phyloP scores from a whole-genome alignment of 352 stramenopile species.

The Pythium rishiriense region DNA sequence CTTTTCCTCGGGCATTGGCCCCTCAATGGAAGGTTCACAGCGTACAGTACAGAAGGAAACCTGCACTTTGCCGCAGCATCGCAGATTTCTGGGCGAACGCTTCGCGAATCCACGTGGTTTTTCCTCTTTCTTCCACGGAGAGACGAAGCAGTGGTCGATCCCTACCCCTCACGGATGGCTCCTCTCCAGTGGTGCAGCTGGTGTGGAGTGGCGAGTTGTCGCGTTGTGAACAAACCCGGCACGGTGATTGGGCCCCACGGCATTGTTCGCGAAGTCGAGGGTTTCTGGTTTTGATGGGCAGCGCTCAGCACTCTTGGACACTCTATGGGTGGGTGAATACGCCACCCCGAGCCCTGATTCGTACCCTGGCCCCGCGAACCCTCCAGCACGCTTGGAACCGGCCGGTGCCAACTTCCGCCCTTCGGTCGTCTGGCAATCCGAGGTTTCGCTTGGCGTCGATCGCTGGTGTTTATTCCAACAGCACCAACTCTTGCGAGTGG shows the following conservation, averaged over 20 bases:
- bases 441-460: neutral
- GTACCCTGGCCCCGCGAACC: neutral
- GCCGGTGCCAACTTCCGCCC: neutral
- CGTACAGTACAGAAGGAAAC: neutral
- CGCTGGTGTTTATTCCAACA: slow-evolving; percentile 1
- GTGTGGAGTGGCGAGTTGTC: neutral
- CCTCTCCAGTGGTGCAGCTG: neutral
- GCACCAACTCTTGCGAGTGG: slow-evolving; percentile 1
- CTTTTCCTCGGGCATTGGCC: too few relatives aligned
- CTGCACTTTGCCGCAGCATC: neutral
- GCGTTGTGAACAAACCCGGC: neutral
- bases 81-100: slow-evolving; percentile 1
- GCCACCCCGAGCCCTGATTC: slow-evolving; percentile 10
- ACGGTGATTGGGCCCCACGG: neutral
- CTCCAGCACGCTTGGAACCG: neutral
- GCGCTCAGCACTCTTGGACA: neutral
- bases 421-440: slow-evolving; percentile 1
- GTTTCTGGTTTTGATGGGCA: slow-evolving; percentile 5
- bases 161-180: neutral
- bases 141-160: neutral
- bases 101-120: slow-evolving; percentile 4
- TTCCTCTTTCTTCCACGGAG: neutral
- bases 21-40: too few relatives aligned
- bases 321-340: slow-evolving; percentile 3
- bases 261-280: neutral